Conservation (phyloP, 805 yeast species). For the Saturnispora mendoncae region DNA sequence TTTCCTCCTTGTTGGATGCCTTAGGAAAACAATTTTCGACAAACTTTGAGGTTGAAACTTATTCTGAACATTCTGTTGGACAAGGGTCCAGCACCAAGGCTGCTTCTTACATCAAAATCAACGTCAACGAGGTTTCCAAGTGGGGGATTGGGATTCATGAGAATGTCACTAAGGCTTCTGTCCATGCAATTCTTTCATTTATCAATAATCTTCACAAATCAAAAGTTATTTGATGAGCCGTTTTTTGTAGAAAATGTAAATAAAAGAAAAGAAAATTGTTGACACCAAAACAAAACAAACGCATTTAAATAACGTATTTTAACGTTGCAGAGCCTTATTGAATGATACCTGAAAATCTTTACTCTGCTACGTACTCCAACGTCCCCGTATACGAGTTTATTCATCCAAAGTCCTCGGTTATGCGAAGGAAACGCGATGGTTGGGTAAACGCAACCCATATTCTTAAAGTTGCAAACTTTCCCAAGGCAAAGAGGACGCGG, state of each 20-base stretch:
- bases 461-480: slow-evolving; percentile 85
- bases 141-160: slow-evolving; percentile 95
- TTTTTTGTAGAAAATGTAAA: background rate
- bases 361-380: slow-evolving; percentile 71
- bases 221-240: slow-evolving; percentile 11
- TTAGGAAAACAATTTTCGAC: slow-evolving; percentile 43
- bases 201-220: slow-evolving; percentile 38
- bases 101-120: slow-evolving; percentile 51
- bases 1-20: slow-evolving; percentile 64
- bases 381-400: slow-evolving; percentile 77
- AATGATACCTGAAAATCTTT: slow-evolving; percentile 31
- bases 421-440: slow-evolving; percentile 68
- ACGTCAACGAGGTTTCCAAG: slow-evolving; percentile 20
- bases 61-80: slow-evolving; percentile 68
- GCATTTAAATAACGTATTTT: too few species aligned
- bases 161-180: slow-evolving; percentile 82
- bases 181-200: slow-evolving; percentile 57
- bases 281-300: too few species aligned
- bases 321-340: too few species aligned
- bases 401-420: slow-evolving; percentile 60
- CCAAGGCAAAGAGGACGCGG: slow-evolving; percentile 88
- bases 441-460: slow-evolving; percentile 96
- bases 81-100: slow-evolving; percentile 64
- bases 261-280: too few species aligned
- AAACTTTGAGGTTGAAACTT: slow-evolving; percentile 53